Evolutionary conservation across 1,139 yeast genomes (phyloP).

Genomic region (Debaryomyces subglobosus): DNA sequence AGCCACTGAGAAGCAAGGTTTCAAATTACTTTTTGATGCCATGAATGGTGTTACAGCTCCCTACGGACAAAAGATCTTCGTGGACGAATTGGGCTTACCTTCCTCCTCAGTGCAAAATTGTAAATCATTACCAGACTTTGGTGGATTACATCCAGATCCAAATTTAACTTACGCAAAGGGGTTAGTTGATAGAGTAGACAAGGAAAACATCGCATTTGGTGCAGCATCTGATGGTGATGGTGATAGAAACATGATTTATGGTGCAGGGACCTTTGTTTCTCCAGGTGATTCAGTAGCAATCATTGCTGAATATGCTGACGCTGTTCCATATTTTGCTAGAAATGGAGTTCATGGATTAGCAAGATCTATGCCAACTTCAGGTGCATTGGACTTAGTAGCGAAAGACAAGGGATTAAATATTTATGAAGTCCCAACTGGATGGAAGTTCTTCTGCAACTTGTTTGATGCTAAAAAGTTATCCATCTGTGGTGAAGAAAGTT

Average conservation of each 20-base stretch:
- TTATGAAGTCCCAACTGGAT: constrained; percentile 98
- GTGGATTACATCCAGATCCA: constrained; percentile 98
- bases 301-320: constrained; percentile 88
- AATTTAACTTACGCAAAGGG: constrained; percentile 92
- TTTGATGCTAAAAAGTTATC: constrained; percentile 92
- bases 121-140: constrained; percentile 84
- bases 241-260: constrained; percentile 98
- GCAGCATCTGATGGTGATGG: constrained; percentile 99
- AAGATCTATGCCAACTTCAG: constrained; percentile 97
- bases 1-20: constrained; percentile 49
- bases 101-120: constrained; percentile 73
- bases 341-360: constrained; percentile 92
- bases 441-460: constrained; percentile 96
- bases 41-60: constrained; percentile 98
- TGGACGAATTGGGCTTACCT: constrained; percentile 82
- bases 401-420: constrained; percentile 69
- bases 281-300: constrained; percentile 99
- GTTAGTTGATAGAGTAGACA: constrained; percentile 82
- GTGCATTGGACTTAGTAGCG: constrained; percentile 93
- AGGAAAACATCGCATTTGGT: constrained; percentile 82
- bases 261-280: constrained; percentile 92
- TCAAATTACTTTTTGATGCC: constrained; percentile 83
- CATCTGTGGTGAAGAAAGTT: constrained; percentile 97
- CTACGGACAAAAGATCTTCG: constrained; percentile 82
- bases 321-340: constrained; percentile 86